These are phyloP conservation scores for Triticum turgidum DNA, from an alignment of 176 grass and related monocot genomes.

Conservation along the genomic window DNA sequence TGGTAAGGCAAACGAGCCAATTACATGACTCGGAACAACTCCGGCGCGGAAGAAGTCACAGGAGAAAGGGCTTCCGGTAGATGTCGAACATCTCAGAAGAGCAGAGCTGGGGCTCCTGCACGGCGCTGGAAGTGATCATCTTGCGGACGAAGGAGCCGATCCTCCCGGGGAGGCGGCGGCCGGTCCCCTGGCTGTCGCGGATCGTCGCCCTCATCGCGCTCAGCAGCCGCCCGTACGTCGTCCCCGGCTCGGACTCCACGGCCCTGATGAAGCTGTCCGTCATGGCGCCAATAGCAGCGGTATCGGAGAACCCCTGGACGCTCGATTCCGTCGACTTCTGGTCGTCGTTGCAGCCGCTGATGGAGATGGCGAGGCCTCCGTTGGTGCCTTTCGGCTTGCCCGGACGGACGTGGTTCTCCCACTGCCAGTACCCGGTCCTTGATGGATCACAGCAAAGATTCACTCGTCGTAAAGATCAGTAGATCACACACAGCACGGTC, in stretches of 20 bases:
- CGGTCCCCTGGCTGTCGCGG: slow-evolving; percentile 39
- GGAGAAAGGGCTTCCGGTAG: slow-evolving; percentile 74
- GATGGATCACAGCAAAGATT: background rate
- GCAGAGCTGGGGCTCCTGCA: slow-evolving; percentile 95
- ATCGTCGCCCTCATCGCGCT: slow-evolving; percentile 65
- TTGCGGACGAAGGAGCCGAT: slow-evolving; percentile 67
- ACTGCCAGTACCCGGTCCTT: slow-evolving; percentile 73
- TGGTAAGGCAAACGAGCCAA: background rate
- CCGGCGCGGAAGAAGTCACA: slow-evolving; percentile 33
- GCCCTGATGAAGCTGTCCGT: slow-evolving; percentile 88
- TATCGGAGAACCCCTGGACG: slow-evolving; percentile 42
- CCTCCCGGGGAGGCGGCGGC: slow-evolving; percentile 29
- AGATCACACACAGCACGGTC: no score
- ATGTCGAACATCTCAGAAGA: slow-evolving; percentile 82
- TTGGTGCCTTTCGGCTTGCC: slow-evolving; percentile 45
- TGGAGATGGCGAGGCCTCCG: slow-evolving; percentile 76
- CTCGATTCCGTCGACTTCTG: slow-evolving; percentile 45
- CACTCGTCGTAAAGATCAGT: background rate
- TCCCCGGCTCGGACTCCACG: slow-evolving; percentile 52
- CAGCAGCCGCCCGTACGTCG: slow-evolving; percentile 75
- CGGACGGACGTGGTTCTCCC: slow-evolving; percentile 60
- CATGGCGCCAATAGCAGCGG: slow-evolving; percentile 69
- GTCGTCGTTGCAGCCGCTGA: slow-evolving; percentile 74
- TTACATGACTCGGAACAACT: background rate
- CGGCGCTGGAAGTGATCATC: slow-evolving; percentile 42